These are phyloP conservation scores for Colletotrichum sp. DNA, from an alignment of 2,329 filamentous ascomycete genomes.

Conservation along the genomic window DNA sequence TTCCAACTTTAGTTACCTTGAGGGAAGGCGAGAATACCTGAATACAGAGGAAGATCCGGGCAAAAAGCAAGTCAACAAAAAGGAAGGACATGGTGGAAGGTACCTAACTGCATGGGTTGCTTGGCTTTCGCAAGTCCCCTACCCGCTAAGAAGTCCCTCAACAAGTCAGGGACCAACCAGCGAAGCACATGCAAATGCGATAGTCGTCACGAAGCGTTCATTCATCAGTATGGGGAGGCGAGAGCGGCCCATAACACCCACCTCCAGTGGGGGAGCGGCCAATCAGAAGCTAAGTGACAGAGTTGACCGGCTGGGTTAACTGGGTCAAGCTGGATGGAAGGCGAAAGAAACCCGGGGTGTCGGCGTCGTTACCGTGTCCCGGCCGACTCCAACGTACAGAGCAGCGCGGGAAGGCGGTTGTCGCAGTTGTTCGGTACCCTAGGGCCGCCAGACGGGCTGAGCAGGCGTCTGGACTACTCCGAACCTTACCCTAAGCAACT, in stretches of 20 bases:
- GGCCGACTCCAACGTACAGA: not conserved
- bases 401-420: conserved; percentile 2
- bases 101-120: not conserved
- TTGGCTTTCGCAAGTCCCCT: conserved; percentile 12
- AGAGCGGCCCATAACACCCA: conserved; percentile 2
- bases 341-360: conserved; percentile 13
- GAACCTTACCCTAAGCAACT: not conserved
- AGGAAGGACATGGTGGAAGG: not conserved
- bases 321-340: conserved; percentile 16
- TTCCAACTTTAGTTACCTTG: not conserved
- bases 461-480: not conserved
- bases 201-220: conserved; percentile 11
- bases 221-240: conserved; percentile 1
- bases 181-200: conserved; percentile 18
- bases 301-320: conserved; percentile 3
- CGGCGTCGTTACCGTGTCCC: not conserved
- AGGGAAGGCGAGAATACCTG: not conserved
- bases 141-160: conserved; percentile 12
- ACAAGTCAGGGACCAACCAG: conserved; percentile 9
- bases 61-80: not conserved
- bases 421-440: not conserved
- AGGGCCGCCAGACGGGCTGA: not conserved
- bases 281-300: conserved; percentile 1
- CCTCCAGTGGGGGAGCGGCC: not conserved
- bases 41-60: not conserved